Conservation (phyloP, 2,329 filamentous ascomycete genomes). For the Sporothrix curviconia region DNA sequence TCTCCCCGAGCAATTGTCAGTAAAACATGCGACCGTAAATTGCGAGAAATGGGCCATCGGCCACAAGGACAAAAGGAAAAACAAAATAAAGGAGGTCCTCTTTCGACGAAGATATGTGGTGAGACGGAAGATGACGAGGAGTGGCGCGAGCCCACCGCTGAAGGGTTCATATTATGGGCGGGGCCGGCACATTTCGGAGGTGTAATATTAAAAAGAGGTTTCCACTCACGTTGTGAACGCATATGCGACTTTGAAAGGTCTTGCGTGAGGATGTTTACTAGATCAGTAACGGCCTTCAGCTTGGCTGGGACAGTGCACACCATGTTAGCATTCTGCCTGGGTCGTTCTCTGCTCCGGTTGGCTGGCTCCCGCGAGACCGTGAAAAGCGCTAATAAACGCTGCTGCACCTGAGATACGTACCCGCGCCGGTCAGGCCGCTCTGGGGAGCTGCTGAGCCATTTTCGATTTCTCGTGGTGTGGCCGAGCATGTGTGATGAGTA, state of each 20-base stretch:
- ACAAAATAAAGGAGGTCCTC: no score
- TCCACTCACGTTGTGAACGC: slow-evolving; percentile 49
- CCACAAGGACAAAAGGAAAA: not conserved
- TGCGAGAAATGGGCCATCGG: no score
- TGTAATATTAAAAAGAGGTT: not conserved
- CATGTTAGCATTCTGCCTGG: no score
- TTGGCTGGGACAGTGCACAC: slow-evolving; percentile 47
- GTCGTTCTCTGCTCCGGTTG: no score
- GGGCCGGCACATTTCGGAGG: slow-evolving; percentile 8
- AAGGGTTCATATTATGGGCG: slow-evolving; percentile 5
- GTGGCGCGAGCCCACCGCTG: slow-evolving; percentile 7
- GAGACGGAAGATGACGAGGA: not conserved
- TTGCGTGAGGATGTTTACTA: slow-evolving; percentile 55
- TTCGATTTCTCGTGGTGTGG: slow-evolving; percentile 13
- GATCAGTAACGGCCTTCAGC: slow-evolving; percentile 57
- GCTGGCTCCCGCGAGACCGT: not conserved
- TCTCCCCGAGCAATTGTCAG: not conserved
- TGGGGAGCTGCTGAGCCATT: slow-evolving; percentile 20
- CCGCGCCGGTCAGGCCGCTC: slow-evolving; percentile 35
- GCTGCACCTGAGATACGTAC: slow-evolving; percentile 31
- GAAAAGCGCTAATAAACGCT: not conserved
- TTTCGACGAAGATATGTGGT: not conserved
- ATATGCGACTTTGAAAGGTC: slow-evolving; percentile 58
- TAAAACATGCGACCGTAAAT: no score
- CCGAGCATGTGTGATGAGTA: slow-evolving; percentile 16